These are phyloP conservation scores for Parathielavia hyrcaniae DNA, from an alignment of 495 filamentous ascomycete genomes.

Conservation along the genomic window DNA sequence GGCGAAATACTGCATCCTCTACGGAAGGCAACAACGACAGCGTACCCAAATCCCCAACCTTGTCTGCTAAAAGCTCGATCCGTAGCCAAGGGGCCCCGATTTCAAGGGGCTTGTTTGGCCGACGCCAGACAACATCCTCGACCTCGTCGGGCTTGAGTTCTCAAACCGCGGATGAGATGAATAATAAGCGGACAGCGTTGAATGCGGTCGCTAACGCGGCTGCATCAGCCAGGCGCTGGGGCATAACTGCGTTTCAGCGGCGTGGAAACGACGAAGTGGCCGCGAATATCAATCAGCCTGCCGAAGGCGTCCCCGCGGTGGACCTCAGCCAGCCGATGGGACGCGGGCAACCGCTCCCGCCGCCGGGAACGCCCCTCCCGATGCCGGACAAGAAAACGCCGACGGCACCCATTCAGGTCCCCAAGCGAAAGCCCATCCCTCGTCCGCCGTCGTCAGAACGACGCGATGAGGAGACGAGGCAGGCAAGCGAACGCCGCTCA, in stretches of 20 bases:
- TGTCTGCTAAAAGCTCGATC: slow-evolving; percentile 34
- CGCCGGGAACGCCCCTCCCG: slow-evolving; percentile 60
- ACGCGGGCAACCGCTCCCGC: slow-evolving; percentile 68
- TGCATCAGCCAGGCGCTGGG: slow-evolving; percentile 79
- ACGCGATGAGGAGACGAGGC: slow-evolving; percentile 25
- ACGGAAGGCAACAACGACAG: slow-evolving; percentile 29
- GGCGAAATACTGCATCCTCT: slow-evolving; percentile 41
- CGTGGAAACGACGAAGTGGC: slow-evolving; percentile 37
- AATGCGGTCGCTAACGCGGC: slow-evolving; percentile 66
- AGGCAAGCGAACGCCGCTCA: slow-evolving; percentile 35
- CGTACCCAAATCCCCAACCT: slow-evolving; percentile 29
- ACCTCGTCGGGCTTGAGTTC: slow-evolving; percentile 22
- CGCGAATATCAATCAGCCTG: slow-evolving; percentile 19
- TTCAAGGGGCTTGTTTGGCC: slow-evolving; percentile 35
- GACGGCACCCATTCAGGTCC: slow-evolving; percentile 49
- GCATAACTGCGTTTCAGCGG: slow-evolving; percentile 62
- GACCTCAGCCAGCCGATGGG: slow-evolving; percentile 65
- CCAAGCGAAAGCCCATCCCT: slow-evolving; percentile 47
- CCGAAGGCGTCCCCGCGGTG: slow-evolving; percentile 28
- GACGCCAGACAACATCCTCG: slow-evolving; percentile 32
- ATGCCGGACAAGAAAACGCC: slow-evolving; percentile 51
- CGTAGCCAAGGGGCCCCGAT: slow-evolving; percentile 36
- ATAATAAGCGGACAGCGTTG: slow-evolving; percentile 45
- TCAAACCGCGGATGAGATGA: slow-evolving; percentile 22
- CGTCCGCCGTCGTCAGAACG: slow-evolving; percentile 34